These are phyloP conservation scores for Citrus sinensis DNA, from an alignment of 345 rosid species.

Conservation along the genomic window DVS_A1.0 CM039163.1:44280501-44281000, in stretches of 20 bases:
- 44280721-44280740: constrained; percentile 9
- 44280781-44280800: not conserved
- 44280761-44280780: constrained; percentile 8
- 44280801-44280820: constrained; percentile 12
- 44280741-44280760: not conserved
- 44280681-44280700: not conserved
- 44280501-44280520: not conserved
- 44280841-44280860: not conserved
- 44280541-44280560: not conserved
- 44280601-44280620: not conserved
- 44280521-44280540: not conserved
- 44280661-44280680: not conserved
- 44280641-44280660: not conserved
- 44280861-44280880: not conserved
- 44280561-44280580: not conserved
- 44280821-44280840: too few relatives aligned
- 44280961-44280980: not conserved
- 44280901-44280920: not conserved
- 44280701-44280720: not conserved
- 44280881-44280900: constrained; percentile 4
- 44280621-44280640: not conserved
- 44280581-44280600: not conserved
- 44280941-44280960: not conserved
- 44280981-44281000: not conserved
- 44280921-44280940: not conserved